A percentile compares a stretch with the other conserved stretches of the same genome.
Conservation (phyloP, 371 early-diverging fungal genomes). For the Lichtheimia ornata region DNA sequence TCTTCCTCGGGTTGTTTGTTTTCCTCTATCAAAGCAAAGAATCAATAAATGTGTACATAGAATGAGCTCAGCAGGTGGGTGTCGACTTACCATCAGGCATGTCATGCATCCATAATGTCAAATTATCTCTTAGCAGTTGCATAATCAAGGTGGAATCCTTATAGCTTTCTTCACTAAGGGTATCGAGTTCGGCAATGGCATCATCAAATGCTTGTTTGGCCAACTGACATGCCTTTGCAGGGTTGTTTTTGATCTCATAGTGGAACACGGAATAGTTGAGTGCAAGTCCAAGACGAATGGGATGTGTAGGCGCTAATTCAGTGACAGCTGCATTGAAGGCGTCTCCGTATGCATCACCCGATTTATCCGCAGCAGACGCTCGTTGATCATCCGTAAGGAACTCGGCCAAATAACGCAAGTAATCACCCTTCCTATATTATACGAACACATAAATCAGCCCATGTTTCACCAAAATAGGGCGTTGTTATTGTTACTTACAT, state of each 20-base stretch:
- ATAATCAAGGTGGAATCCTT: constrained; percentile 99
- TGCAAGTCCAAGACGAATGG: constrained; percentile 98
- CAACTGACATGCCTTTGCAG: constrained; percentile 97
- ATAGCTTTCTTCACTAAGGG: constrained; percentile 98
- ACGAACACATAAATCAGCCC: neutral
- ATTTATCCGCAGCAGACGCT: constrained; percentile 82
- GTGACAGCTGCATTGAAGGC: constrained; percentile 95
- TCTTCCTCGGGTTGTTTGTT: neutral
- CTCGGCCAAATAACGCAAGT: constrained; percentile 99
- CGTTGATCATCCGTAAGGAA: constrained; percentile 87
- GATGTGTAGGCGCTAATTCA: constrained; percentile 96
- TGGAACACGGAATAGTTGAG: constrained; percentile 99
- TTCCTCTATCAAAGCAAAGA: neutral
- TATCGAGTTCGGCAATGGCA: constrained; percentile 98
- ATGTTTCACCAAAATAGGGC: constrained; percentile 11
- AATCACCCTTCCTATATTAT: constrained; percentile 80
- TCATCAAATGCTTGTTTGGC: constrained; percentile 99
- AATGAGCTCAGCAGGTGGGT: no score
- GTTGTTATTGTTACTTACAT: constrained; percentile 61
- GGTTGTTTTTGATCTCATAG: constrained; percentile 99
- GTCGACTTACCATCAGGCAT: constrained; percentile 73
- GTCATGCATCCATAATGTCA: constrained; percentile 99
- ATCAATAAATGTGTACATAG: no score
- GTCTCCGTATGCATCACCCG: constrained; percentile 94
- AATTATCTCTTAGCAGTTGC: constrained; percentile 99